Evolutionary conservation across 1,284 basidiomycete species (phyloP).

Genomic region (Trametes sp.): DNA sequence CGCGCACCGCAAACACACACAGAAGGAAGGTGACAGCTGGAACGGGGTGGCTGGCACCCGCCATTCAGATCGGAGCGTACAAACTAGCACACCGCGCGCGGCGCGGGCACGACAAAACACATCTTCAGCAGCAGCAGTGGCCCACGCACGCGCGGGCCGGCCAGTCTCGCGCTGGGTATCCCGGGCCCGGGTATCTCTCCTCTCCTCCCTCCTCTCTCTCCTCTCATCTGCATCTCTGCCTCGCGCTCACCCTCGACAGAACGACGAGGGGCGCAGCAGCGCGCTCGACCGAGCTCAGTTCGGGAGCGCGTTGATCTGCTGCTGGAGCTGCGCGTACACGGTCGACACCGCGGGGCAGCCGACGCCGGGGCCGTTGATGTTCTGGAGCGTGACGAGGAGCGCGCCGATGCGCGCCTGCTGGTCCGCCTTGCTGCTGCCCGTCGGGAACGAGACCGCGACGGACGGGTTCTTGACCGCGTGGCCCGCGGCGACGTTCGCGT

Average conservation of each 20-base stretch:
- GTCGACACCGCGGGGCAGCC: slow-evolving; percentile 51
- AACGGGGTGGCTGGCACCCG: slow-evolving; percentile 27
- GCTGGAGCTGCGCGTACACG: slow-evolving; percentile 45
- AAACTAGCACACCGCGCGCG: slow-evolving; percentile 21
- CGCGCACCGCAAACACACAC: too few species aligned
- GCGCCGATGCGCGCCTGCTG: slow-evolving; percentile 47
- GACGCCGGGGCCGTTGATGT: slow-evolving; percentile 48
- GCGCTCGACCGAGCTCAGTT: slow-evolving; percentile 15
- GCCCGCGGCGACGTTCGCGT: slow-evolving; percentile 47
- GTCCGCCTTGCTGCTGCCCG: slow-evolving; percentile 41
- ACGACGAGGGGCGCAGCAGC: not conserved
- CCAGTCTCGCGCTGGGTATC: not conserved
- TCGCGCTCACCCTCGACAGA: too few species aligned
- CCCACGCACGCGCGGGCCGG: slow-evolving; percentile 4
- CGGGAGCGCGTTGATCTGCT: slow-evolving; percentile 35
- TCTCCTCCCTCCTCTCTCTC: not conserved
- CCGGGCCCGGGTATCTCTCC: not conserved
- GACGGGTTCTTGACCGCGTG: slow-evolving; percentile 48
- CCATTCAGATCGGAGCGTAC: slow-evolving; percentile 18
- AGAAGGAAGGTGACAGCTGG: slow-evolving; percentile 19
- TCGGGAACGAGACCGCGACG: slow-evolving; percentile 46
- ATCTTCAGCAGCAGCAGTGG: not conserved
- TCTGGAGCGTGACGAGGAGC: slow-evolving; percentile 47
- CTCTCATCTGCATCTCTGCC: not conserved
- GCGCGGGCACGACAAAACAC: slow-evolving; percentile 1